These are phyloP conservation scores for Cudoniella acicularis DNA, from an alignment of 495 filamentous ascomycete species.

Conservation along the genomic window DNA sequence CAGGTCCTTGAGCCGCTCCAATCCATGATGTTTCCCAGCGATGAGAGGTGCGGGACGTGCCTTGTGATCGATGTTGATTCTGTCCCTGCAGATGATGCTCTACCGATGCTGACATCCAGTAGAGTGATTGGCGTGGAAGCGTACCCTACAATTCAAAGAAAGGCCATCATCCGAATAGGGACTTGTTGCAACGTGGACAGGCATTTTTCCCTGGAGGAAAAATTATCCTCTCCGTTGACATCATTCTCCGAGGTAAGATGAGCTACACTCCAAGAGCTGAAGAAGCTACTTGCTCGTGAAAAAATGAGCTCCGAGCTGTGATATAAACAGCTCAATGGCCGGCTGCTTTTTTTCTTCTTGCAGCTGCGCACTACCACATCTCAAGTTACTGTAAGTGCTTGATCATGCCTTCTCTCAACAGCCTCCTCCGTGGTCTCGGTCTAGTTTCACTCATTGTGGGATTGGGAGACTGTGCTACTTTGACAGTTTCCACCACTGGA, in stretches of 20 bases:
- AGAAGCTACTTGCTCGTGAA: not conserved
- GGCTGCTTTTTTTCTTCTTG: not conserved
- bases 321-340: not conserved
- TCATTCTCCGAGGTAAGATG: not conserved
- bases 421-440: not conserved
- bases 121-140: not conserved
- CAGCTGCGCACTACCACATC: no score
- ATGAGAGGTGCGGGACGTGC: not conserved
- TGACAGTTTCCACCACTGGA: conserved; percentile 40
- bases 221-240: not conserved
- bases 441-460: not conserved
- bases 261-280: no score
- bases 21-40: not conserved
- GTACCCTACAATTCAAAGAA: not conserved
- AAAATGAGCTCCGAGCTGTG: not conserved
- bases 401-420: not conserved
- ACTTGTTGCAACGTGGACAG: not conserved
- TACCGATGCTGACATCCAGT: not conserved
- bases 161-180: not conserved
- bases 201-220: not conserved
- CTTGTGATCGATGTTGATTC: not conserved
- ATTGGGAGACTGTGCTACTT: not conserved
- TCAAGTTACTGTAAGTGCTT: not conserved
- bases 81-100: not conserved
- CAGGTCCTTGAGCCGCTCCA: not conserved